Conservation (phyloP, 2,329 filamentous ascomycete genomes). For the Neonectria faginata region DNA sequence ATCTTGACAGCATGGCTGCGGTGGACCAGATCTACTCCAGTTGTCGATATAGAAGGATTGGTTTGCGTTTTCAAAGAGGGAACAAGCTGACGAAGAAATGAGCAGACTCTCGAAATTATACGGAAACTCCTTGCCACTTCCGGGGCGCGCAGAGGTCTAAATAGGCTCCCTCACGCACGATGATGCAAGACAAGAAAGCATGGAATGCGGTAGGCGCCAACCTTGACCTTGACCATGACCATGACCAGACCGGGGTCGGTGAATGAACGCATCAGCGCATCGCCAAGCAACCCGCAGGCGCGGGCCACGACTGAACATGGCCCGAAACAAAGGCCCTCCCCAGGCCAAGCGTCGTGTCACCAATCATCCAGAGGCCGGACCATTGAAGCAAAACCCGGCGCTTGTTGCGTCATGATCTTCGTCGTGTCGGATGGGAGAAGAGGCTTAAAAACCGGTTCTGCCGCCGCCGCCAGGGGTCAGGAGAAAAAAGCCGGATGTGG, state of each 20-base stretch:
- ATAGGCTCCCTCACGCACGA: conserved; percentile 8
- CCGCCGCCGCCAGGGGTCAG: conserved; percentile 3
- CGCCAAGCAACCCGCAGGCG: conserved; percentile 1
- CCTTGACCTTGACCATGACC: background rate
- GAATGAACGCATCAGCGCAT: conserved; percentile 11
- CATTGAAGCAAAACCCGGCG: background rate
- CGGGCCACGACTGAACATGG: conserved; percentile 5
- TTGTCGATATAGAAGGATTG: background rate
- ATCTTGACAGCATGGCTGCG: conserved; percentile 42
- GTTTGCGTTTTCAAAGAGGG: background rate
- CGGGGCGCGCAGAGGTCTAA: background rate
- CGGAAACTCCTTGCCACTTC: background rate
- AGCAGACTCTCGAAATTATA: background rate
- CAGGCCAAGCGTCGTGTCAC: background rate
- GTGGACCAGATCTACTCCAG: background rate
- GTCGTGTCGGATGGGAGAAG: background rate
- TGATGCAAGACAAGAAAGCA: background rate
- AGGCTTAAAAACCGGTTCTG: conserved; percentile 19
- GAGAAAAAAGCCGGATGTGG: conserved; percentile 4
- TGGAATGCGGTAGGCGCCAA: conserved; percentile 1
- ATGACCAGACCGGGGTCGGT: background rate
- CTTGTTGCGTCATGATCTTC: conserved; percentile 13
- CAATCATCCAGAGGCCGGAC: conserved; percentile 1
- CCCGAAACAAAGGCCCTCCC: conserved; percentile 11
- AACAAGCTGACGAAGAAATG: background rate